A percentile compares a stretch with the other conserved stretches of the same genome.
Conservation (phyloP, 164 flowering plant species). For the Annona squamosa region DNA sequence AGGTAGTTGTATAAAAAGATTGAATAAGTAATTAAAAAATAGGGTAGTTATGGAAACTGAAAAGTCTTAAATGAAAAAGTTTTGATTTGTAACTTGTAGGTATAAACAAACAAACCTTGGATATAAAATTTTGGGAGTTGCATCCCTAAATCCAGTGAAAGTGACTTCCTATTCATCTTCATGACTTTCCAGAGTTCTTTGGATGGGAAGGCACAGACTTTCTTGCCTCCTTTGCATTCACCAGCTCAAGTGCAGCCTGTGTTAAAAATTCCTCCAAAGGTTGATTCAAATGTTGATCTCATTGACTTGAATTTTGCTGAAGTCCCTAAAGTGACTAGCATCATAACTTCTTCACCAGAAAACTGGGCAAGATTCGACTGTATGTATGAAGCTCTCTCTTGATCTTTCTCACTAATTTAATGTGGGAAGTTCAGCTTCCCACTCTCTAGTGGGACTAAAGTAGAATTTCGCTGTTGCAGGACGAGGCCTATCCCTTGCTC, state of each 20-base stretch:
- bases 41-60: no score
- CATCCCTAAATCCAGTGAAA: no score
- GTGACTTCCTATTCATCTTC: no score
- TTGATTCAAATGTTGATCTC: slow-evolving; percentile 35
- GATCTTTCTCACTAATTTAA: background rate
- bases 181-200: slow-evolving; percentile 10
- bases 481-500: background rate
- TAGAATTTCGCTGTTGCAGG: slow-evolving; percentile 1
- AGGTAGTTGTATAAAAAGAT: no score
- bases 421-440: background rate
- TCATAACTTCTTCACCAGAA: slow-evolving; percentile 10
- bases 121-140: no score
- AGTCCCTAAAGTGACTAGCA: slow-evolving; percentile 19
- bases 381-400: slow-evolving; percentile 1
- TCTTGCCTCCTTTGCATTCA: slow-evolving; percentile 10
- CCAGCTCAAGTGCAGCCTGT: slow-evolving; percentile 10
- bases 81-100: no score
- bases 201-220: slow-evolving; percentile 7
- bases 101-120: no score
- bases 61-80: no score
- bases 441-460: background rate
- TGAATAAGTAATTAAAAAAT: no score
- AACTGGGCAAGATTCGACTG: slow-evolving; percentile 21
- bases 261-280: slow-evolving; percentile 13
- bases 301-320: slow-evolving; percentile 27